Evolutionary conservation across 345 rosid species (phyloP).

Genomic region (Rhizophora mangle): DNA sequence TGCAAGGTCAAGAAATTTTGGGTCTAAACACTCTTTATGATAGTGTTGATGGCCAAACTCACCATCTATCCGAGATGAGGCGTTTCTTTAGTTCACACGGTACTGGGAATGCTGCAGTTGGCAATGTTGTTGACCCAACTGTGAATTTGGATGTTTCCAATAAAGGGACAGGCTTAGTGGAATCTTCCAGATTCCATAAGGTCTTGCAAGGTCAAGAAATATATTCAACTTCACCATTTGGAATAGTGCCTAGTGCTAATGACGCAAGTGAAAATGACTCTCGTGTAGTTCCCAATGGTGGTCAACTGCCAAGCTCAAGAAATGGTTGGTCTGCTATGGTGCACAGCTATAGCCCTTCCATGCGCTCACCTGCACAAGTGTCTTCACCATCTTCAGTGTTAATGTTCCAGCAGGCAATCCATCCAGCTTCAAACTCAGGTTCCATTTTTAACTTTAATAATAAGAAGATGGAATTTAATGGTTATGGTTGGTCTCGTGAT

Average conservation of each 20-base stretch:
- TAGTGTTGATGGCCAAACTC: conserved; percentile 40
- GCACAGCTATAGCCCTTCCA: conserved; percentile 38
- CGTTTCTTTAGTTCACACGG: conserved; percentile 33
- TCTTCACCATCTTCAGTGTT: conserved; percentile 85
- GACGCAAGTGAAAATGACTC: conserved; percentile 41
- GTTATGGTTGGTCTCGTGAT: conserved; percentile 11
- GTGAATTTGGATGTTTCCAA: conserved; percentile 29
- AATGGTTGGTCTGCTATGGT: conserved; percentile 49
- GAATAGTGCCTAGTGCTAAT: conserved; percentile 21
- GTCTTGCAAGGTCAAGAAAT: conserved; percentile 99
- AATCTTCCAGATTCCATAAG: conserved; percentile 66
- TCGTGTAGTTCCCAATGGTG: conserved; percentile 35
- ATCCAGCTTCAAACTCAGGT: conserved; percentile 19
- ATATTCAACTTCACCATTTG: conserved; percentile 42
- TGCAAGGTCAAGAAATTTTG: conserved; percentile 99
- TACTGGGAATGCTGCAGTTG: conserved; percentile 30
- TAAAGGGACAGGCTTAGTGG: conserved; percentile 57
- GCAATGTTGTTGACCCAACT: conserved; percentile 23
- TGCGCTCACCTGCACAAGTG: conserved; percentile 41
- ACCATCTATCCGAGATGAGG: conserved; percentile 36
- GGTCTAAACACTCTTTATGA: conserved; percentile 57
- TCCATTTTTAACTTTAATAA: conserved; percentile 16
- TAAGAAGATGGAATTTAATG: conserved; percentile 17
- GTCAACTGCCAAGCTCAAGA: conserved; percentile 41
- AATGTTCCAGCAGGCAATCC: conserved; percentile 49